These are phyloP conservation scores for Rhododendron kiyosumense DNA, from an alignment of 148 eudicot genomes.

Conservation along the genomic window DNA sequence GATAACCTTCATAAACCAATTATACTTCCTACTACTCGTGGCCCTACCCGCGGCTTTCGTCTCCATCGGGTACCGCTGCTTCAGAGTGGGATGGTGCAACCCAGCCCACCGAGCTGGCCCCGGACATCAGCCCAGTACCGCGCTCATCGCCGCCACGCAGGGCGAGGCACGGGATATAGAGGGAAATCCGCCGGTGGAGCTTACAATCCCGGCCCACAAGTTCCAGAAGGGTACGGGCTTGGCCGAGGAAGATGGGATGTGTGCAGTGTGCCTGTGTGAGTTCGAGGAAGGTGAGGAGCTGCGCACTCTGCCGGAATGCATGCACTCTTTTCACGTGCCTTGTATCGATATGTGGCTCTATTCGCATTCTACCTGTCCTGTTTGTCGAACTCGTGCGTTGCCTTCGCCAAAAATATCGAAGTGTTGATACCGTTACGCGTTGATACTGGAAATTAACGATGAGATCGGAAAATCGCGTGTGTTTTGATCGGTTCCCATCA, in stretches of 20 bases:
- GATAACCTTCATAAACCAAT: neutral
- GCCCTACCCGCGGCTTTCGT: neutral
- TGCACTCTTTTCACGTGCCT: constrained; percentile 21
- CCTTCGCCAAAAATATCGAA: neutral
- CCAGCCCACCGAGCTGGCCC: neutral
- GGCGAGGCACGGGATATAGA: neutral
- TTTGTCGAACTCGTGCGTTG: constrained; percentile 4
- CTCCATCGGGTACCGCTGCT: neutral
- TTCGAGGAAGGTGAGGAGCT: constrained; percentile 21
- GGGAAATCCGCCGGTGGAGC: neutral
- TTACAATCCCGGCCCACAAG: constrained; percentile 23
- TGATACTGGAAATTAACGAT: too few relatives aligned
- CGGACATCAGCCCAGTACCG: neutral
- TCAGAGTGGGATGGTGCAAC: neutral
- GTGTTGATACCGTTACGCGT: too few relatives aligned
- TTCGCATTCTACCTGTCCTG: constrained; percentile 21
- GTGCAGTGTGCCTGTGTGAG: constrained; percentile 22
- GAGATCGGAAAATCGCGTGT: too few relatives aligned
- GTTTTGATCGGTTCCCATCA: too few relatives aligned
- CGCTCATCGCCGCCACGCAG: neutral
- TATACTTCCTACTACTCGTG: neutral
- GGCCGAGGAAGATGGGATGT: constrained; percentile 11
- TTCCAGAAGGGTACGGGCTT: neutral
- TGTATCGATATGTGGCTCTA: constrained; percentile 32
- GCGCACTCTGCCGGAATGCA: constrained; percentile 16